These are phyloP conservation scores for Penicillium longicatenatum DNA, from an alignment of 495 filamentous ascomycete species.

Conservation along the genomic window DNA sequence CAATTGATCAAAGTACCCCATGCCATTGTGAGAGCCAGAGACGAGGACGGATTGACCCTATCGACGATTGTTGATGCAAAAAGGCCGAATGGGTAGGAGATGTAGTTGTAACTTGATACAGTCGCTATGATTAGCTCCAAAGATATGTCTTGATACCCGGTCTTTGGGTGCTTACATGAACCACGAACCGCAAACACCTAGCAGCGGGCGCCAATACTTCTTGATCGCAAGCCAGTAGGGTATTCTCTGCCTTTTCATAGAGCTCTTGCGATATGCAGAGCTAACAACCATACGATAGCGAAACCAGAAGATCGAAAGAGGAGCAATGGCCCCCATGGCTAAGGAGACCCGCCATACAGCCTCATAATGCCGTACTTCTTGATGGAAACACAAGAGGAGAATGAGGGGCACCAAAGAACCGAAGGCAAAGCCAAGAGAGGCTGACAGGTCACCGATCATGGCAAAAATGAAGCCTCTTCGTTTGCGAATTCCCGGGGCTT, in stretches of 20 bases:
- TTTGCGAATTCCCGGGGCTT: constrained; percentile 28
- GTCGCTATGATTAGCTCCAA: neutral
- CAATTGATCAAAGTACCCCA: constrained; percentile 80
- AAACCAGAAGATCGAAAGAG: constrained; percentile 43
- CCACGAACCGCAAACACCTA: constrained; percentile 38
- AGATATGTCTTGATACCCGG: neutral
- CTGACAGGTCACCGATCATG: constrained; percentile 38
- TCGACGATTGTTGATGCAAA: constrained; percentile 41
- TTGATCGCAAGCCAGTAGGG: constrained; percentile 35
- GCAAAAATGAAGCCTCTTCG: constrained; percentile 39
- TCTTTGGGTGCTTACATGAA: constrained; percentile 28
- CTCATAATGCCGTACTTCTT: constrained; percentile 26
- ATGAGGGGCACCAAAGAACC: constrained; percentile 33
- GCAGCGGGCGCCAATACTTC: constrained; percentile 40
- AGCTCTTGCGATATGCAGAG: constrained; percentile 72
- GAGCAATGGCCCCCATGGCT: constrained; percentile 33
- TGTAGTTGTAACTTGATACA: constrained; percentile 38
- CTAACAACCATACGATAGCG: constrained; percentile 45
- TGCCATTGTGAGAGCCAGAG: constrained; percentile 60
- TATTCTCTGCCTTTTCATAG: constrained; percentile 41
- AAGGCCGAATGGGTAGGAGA: constrained; percentile 41
- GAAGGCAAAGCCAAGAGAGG: constrained; percentile 34
- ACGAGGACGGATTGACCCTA: constrained; percentile 44
- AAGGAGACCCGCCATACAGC: constrained; percentile 37
- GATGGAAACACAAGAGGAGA: constrained; percentile 33